Conservation (phyloP, 768 basidiomycete species). For the Termitomyces sp. region DNA sequence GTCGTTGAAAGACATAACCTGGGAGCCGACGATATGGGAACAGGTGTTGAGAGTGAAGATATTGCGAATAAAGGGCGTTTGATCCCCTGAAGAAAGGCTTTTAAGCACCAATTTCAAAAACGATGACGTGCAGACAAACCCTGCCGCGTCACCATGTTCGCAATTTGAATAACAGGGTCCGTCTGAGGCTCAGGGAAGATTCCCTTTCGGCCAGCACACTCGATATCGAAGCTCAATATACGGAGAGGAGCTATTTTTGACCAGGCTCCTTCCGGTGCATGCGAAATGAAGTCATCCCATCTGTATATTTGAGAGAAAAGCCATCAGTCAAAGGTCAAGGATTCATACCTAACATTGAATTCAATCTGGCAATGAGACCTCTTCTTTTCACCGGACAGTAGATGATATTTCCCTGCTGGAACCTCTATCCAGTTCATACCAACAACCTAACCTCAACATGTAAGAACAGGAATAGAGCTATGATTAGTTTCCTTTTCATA, state of each 20-base stretch:
- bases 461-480: background rate
- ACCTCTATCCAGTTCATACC: conserved; percentile 99
- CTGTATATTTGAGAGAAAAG: conserved; percentile 34
- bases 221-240: conserved; percentile 97
- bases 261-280: conserved; percentile 90
- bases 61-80: conserved; percentile 92
- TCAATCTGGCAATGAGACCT: conserved; percentile 90
- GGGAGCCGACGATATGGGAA: conserved; percentile 95
- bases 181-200: conserved; percentile 89
- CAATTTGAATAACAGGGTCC: conserved; percentile 98
- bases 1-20: conserved; percentile 80
- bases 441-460: conserved; percentile 56
- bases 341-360: conserved; percentile 63
- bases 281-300: conserved; percentile 83
- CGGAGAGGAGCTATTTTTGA: conserved; percentile 89
- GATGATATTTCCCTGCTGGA: conserved; percentile 74
- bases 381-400: conserved; percentile 55
- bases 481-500: conserved; percentile 22
- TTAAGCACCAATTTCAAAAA: conserved; percentile 5
- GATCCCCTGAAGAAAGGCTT: conserved; percentile 58
- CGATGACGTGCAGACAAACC: conserved; percentile 43
- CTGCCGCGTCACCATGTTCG: conserved; percentile 98
- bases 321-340: background rate
- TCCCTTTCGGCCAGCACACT: conserved; percentile 96
- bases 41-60: conserved; percentile 95